These are phyloP conservation scores for Crucihimalaya himalaica DNA, from an alignment of 345 rosid species.

Conservation along the genomic window DNA sequence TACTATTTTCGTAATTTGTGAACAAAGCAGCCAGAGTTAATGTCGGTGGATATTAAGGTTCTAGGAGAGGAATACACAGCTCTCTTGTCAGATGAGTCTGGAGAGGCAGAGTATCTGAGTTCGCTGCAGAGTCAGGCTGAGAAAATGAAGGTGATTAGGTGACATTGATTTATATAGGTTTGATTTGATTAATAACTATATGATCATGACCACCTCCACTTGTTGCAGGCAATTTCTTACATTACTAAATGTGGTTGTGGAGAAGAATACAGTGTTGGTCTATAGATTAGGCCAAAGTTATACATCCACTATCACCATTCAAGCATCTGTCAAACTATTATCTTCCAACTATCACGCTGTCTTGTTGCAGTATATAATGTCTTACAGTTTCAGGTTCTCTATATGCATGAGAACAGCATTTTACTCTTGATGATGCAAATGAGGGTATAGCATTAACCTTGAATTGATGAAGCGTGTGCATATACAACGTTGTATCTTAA, in stretches of 20 bases:
- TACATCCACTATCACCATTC: background rate
- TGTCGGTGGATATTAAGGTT: constrained; percentile 49
- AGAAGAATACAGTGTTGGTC: constrained; percentile 53
- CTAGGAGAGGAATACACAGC: constrained; percentile 61
- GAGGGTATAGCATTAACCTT: background rate
- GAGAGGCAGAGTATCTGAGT: constrained; percentile 53
- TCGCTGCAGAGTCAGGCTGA: constrained; percentile 56
- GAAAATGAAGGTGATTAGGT: constrained; percentile 55
- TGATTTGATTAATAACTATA: background rate
- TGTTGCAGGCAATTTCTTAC: constrained; percentile 58
- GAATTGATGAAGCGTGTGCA: no score
- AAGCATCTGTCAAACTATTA: constrained; percentile 1
- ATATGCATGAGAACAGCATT: constrained; percentile 1
- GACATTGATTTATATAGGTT: background rate
- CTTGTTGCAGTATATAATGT: constrained; percentile 6
- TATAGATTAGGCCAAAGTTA: constrained; percentile 10
- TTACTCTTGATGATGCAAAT: background rate
- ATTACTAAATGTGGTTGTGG: constrained; percentile 60
- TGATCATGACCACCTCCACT: constrained; percentile 27
- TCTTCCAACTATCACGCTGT: background rate
- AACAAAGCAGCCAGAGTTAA: constrained; percentile 57
- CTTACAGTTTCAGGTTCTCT: background rate
- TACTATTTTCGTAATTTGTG: background rate
- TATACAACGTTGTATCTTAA: no score
- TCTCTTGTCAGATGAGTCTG: constrained; percentile 58